A percentile compares a stretch with the other conserved stretches of the same genome.
These are phyloP conservation scores for Somion occarium DNA, from an alignment of 1,284 basidiomycete species.

Conservation along the genomic window DNA sequence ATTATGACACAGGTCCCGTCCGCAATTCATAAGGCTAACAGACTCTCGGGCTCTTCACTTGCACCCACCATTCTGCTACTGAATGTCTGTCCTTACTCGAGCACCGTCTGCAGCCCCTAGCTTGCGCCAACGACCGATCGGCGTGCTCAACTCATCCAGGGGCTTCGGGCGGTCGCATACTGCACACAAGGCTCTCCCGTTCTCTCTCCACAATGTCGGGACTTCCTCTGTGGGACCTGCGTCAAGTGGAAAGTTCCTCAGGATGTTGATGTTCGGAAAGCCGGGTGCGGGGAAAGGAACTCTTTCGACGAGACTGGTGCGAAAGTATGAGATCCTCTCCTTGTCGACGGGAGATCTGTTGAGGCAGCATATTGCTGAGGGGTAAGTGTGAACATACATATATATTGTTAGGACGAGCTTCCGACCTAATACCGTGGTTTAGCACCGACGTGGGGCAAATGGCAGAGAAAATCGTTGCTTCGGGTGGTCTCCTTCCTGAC, in stretches of 20 bases:
- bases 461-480: constrained; percentile 73
- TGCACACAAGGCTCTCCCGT: constrained; percentile 43
- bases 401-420: neutral
- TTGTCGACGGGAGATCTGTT: constrained; percentile 81
- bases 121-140: constrained; percentile 3
- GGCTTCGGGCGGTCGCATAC: constrained; percentile 36
- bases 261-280: constrained; percentile 83
- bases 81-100: constrained; percentile 13
- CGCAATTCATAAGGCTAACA: too few species aligned
- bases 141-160: constrained; percentile 14
- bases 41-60: constrained; percentile 1
- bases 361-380: constrained; percentile 72
- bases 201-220: constrained; percentile 43
- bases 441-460: constrained; percentile 68
- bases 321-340: constrained; percentile 71
- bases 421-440: neutral
- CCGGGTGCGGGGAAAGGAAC: constrained; percentile 82
- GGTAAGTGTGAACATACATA: constrained; percentile 30
- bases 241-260: constrained; percentile 36
- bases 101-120: constrained; percentile 12
- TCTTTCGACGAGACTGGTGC: constrained; percentile 63
- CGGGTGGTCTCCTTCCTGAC: constrained; percentile 73
- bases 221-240: constrained; percentile 23
- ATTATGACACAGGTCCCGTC: too few species aligned
- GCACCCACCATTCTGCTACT: constrained; percentile 1